These are phyloP conservation scores for Hypoxylon intermedium DNA, from an alignment of 495 filamentous ascomycete species.

Conservation along the genomic window DNA sequence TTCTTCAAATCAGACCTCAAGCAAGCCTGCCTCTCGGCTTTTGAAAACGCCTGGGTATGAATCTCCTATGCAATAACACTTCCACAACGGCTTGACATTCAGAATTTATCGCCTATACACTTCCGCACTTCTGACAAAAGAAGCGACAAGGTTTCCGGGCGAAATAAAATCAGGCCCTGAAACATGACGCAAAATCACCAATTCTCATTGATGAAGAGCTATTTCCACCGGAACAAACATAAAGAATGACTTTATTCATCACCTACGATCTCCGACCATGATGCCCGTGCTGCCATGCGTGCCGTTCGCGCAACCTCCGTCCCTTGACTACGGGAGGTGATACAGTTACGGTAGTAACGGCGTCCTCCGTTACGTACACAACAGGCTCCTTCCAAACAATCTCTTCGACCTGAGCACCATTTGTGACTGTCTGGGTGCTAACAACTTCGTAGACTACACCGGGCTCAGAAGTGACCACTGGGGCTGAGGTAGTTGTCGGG, in stretches of 20 bases:
- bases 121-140: slow-evolving; percentile 32
- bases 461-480: slow-evolving; percentile 29
- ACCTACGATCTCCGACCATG: slow-evolving; percentile 29
- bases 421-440: slow-evolving; percentile 54
- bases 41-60: slow-evolving; percentile 16
- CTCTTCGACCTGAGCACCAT: slow-evolving; percentile 48
- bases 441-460: slow-evolving; percentile 44
- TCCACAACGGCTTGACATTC: slow-evolving; percentile 12
- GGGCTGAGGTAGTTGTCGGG: slow-evolving; percentile 33
- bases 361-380: slow-evolving; percentile 49
- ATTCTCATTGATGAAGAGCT: slow-evolving; percentile 28
- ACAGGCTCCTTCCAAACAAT: slow-evolving; percentile 55
- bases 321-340: slow-evolving; percentile 14
- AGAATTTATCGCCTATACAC: slow-evolving; percentile 33
- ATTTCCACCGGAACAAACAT: slow-evolving; percentile 42
- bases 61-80: slow-evolving; percentile 36
- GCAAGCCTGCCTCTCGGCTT: slow-evolving; percentile 2
- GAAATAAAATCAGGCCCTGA: slow-evolving; percentile 36
- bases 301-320: slow-evolving; percentile 20
- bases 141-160: slow-evolving; percentile 33
- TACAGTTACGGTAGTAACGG: slow-evolving; percentile 45
- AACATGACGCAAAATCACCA: slow-evolving; percentile 37
- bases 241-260: slow-evolving; percentile 3
- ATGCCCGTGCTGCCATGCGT: slow-evolving; percentile 34
- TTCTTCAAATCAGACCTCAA: slow-evolving; percentile 14